Percentiles rank a stretch among this genome's conserved stretches.
phyloP scores from a whole-genome alignment of 495 filamentous ascomycete genomes.

The Penicillium silybi region DNA sequence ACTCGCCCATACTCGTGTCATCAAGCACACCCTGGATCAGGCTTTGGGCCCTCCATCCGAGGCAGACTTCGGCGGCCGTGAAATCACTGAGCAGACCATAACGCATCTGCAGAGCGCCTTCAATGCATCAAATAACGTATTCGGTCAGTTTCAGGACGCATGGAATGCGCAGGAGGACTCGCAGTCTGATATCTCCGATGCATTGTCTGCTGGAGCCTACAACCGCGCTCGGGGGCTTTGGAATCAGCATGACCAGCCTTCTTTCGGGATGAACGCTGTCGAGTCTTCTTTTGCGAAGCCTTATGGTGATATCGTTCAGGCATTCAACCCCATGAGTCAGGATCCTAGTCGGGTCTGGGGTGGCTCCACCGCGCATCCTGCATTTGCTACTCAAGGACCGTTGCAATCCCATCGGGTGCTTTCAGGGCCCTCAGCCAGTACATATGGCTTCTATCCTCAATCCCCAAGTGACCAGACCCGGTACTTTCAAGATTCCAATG shows the following conservation, averaged over 20 bases:
- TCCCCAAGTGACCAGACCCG: conserved; percentile 29
- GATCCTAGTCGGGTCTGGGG: conserved; percentile 35
- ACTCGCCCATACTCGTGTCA: conserved; percentile 70
- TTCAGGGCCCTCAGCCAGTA: conserved; percentile 35
- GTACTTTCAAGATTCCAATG: conserved; percentile 30
- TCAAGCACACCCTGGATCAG: conserved; percentile 71
- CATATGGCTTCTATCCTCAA: conserved; percentile 29
- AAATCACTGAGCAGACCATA: conserved; percentile 52
- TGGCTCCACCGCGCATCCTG: conserved; percentile 15
- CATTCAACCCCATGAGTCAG: conserved; percentile 20
- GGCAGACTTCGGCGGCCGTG: conserved; percentile 46
- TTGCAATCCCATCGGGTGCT: conserved; percentile 37
- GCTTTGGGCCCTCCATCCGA: conserved; percentile 61
- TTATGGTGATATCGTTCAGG: conserved; percentile 23
- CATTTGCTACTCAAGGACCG: conserved; percentile 15
- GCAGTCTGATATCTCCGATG: conserved; percentile 60
- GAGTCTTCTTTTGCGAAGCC: conserved; percentile 26
- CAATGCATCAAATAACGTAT: conserved; percentile 49
- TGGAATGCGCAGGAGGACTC: conserved; percentile 67
- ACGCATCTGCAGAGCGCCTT: conserved; percentile 50
- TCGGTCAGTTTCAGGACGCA: conserved; percentile 50
- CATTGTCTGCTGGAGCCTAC: conserved; percentile 55
- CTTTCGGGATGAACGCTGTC: conserved; percentile 22
- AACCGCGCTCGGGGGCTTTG: conserved; percentile 62
- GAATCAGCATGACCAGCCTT: conserved; percentile 38